Conservation (phyloP, 139 green algal genomes). For the Chlorella sp. region DNA sequence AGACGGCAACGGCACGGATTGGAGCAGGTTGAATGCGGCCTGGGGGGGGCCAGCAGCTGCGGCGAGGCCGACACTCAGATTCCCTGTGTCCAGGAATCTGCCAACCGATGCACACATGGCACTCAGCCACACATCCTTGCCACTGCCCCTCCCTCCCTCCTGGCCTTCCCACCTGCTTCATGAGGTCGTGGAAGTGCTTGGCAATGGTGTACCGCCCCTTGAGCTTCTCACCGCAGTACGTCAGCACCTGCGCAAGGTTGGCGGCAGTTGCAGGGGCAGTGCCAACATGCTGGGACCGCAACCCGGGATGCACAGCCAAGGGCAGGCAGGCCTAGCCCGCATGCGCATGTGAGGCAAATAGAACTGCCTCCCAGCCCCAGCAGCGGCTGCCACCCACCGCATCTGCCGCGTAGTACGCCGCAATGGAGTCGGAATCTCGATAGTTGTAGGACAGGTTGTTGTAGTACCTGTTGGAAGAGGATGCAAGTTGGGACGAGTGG, state of each 20-base stretch:
- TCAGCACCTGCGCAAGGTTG: background rate
- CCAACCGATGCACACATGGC: too few relatives aligned
- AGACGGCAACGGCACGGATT: too few relatives aligned
- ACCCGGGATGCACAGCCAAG: background rate
- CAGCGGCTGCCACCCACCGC: background rate
- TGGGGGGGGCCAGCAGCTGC: too few relatives aligned
- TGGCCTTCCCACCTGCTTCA: conserved; percentile 17
- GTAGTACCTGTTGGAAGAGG: conserved; percentile 40
- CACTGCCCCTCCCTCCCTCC: too few relatives aligned
- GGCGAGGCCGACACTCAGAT: too few relatives aligned
- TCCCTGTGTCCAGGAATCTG: too few relatives aligned
- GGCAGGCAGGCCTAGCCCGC: background rate
- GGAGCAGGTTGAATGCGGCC: too few relatives aligned
- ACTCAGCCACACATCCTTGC: too few relatives aligned
- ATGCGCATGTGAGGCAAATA: background rate
- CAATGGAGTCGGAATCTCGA: conserved; percentile 29
- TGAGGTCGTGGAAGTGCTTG: conserved; percentile 41
- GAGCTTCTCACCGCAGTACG: conserved; percentile 20
- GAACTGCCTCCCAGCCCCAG: background rate
- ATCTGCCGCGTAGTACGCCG: conserved; percentile 43
- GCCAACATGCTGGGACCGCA: background rate
- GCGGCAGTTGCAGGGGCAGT: background rate
- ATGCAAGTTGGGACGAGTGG: too few relatives aligned
- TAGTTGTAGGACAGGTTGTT: conserved; percentile 46
- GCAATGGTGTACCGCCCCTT: conserved; percentile 49